phyloP scores from a whole-genome alignment of 2,329 filamentous ascomycete genomes.

The Curvularia sp. region DNA sequence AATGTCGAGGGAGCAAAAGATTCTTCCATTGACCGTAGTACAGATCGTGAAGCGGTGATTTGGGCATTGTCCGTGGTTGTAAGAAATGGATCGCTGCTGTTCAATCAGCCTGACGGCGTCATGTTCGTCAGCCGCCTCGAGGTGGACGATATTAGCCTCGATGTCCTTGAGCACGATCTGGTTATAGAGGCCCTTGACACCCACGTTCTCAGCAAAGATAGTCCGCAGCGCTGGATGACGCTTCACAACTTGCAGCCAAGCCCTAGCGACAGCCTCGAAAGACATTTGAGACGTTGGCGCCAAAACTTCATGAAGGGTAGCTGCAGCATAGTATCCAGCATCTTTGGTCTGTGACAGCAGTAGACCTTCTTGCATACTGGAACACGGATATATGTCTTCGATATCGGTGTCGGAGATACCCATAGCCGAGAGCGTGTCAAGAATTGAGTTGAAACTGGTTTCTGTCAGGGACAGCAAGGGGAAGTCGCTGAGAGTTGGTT shows the following conservation, averaged over 20 bases:
- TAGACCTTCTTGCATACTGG: conserved; percentile 45
- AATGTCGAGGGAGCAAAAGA: conserved; percentile 45
- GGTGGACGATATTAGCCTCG: conserved; percentile 35
- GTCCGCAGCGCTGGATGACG: conserved; percentile 44
- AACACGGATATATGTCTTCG: conserved; percentile 52
- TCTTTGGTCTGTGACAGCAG: conserved; percentile 44
- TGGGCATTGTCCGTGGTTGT: conserved; percentile 34
- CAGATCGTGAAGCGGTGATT: conserved; percentile 47
- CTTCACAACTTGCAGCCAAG: conserved; percentile 40
- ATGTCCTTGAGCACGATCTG: conserved; percentile 43
- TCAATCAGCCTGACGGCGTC: conserved; percentile 34
- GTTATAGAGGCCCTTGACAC: conserved; percentile 41
- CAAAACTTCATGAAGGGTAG: conserved; percentile 41
- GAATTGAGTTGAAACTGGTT: conserved; percentile 50
- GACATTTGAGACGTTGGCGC: conserved; percentile 19
- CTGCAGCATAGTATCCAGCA: conserved; percentile 43
- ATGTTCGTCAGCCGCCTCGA: conserved; percentile 29
- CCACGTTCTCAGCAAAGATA: conserved; percentile 43
- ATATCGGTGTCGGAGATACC: conserved; percentile 49
- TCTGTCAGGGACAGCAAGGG: conserved; percentile 57
- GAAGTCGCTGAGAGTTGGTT: conserved; percentile 55
- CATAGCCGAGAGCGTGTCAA: conserved; percentile 49
- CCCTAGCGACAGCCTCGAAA: conserved; percentile 28
- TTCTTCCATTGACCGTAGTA: conserved; percentile 27
- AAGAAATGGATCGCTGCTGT: conserved; percentile 32